Percentiles rank a stretch among this genome's conserved stretches.
phyloP scores from a whole-genome alignment of 2,329 filamentous ascomycete genomes.

The Botrytis deweyae region DNA sequence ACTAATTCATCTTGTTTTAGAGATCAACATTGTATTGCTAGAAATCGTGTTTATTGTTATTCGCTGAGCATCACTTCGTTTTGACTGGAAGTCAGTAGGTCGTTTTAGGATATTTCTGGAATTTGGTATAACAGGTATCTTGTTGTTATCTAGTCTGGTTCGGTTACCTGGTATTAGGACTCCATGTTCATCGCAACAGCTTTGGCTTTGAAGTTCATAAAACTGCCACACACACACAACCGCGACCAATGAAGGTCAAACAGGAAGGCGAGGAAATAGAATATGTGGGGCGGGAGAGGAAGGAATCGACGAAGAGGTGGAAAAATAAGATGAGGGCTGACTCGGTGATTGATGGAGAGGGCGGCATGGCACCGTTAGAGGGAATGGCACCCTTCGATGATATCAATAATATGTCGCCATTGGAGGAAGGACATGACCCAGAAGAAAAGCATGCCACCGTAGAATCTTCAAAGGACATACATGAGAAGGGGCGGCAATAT shows the following conservation, averaged over 20 bases:
- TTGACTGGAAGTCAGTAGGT: neutral
- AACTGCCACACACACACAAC: neutral
- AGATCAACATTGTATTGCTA: no score
- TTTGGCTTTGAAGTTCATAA: neutral
- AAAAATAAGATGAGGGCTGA: no score
- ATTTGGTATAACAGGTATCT: neutral
- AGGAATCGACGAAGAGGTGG: neutral
- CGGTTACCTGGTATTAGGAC: neutral
- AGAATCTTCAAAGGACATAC: neutral
- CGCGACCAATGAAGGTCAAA: no score
- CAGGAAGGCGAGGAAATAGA: neutral
- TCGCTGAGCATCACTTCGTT: neutral
- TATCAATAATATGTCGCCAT: neutral
- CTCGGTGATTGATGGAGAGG: neutral
- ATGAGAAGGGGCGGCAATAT: neutral
- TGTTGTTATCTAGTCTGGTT: neutral
- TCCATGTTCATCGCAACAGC: neutral
- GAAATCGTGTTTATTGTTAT: neutral
- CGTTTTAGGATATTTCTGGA: neutral
- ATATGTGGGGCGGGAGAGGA: neutral
- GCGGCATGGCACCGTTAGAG: neutral
- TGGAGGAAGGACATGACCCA: neutral
- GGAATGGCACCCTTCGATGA: neutral
- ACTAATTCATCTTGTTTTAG: neutral
- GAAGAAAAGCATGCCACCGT: neutral